These are phyloP conservation scores for Backusella circina DNA, from an alignment of 192 early-diverging fungal genomes.

Conservation along the genomic window DNA sequence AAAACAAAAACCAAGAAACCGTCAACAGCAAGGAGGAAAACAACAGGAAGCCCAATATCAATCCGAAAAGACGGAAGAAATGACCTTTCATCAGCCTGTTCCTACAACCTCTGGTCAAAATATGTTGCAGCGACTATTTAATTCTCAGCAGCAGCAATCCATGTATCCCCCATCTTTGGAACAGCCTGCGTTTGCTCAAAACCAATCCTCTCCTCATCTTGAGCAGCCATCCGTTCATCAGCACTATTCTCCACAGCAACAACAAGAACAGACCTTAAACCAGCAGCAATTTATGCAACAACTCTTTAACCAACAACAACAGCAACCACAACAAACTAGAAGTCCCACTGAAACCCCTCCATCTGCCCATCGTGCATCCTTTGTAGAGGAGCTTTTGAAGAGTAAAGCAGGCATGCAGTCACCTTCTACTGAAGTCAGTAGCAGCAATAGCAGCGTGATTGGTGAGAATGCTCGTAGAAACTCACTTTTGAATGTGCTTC, in stretches of 20 bases:
- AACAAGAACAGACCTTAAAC: neutral
- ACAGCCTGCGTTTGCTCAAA: neutral
- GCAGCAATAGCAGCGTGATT: neutral
- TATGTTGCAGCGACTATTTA: neutral
- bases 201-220: neutral
- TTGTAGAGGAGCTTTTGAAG: conserved; percentile 11
- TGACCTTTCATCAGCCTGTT: neutral
- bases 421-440: neutral
- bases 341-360: neutral
- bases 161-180: neutral
- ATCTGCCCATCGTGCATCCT: conserved; percentile 1
- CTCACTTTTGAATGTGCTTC: neutral
- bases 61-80: neutral
- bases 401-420: neutral
- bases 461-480: conserved; percentile 3
- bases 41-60: neutral
- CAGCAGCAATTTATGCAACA: neutral
- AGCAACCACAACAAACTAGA: neutral
- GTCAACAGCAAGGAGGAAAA: neutral
- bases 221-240: neutral
- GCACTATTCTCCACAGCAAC: neutral
- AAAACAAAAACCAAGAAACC: neutral
- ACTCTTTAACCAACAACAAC: neutral
- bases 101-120: neutral
- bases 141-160: neutral